Conservation (phyloP, 805 yeast species). For the Candida andamanensis region DNA sequence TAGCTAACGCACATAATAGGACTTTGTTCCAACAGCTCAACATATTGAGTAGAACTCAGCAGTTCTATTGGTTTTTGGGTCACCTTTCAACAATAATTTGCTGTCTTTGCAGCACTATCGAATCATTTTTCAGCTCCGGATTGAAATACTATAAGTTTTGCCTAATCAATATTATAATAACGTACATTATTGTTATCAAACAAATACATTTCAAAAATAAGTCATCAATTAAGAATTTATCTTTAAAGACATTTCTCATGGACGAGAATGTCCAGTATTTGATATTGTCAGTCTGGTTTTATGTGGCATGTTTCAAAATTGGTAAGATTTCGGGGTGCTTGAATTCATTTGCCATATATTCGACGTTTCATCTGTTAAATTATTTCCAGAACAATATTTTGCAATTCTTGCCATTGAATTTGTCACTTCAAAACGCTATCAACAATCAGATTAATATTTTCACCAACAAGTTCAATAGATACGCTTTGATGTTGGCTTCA, state of each 20-base stretch:
- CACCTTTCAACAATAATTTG: constrained; percentile 47
- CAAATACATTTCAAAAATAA: constrained; percentile 43
- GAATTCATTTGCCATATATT: constrained; percentile 31
- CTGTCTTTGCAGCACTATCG: constrained; percentile 34
- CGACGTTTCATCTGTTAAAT: constrained; percentile 32
- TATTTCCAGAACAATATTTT: constrained; percentile 36
- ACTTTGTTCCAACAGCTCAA: constrained; percentile 1
- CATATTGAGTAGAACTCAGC: constrained; percentile 37
- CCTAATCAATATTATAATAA: constrained; percentile 48
- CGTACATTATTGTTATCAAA: constrained; percentile 58
- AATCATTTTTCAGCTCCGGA: constrained; percentile 36
- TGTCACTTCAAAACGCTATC: constrained; percentile 24
- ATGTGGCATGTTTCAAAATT: constrained; percentile 22
- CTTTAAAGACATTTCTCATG: constrained; percentile 11
- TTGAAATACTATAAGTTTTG: constrained; percentile 27
- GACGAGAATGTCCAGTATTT: constrained; percentile 42
- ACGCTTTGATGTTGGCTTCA: constrained; percentile 35
- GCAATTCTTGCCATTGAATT: constrained; percentile 26
- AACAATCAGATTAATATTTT: constrained; percentile 26
- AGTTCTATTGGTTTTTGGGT: constrained; percentile 67
- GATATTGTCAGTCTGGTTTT: constrained; percentile 26
- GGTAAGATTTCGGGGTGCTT: constrained; percentile 36
- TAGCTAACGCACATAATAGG: too few species aligned
- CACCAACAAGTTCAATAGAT: constrained; percentile 28
- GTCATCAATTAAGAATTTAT: constrained; percentile 6